phyloP scores from a whole-genome alignment of 2,329 filamentous ascomycete species.

The Sporothrix pseudoabietina region DNA sequence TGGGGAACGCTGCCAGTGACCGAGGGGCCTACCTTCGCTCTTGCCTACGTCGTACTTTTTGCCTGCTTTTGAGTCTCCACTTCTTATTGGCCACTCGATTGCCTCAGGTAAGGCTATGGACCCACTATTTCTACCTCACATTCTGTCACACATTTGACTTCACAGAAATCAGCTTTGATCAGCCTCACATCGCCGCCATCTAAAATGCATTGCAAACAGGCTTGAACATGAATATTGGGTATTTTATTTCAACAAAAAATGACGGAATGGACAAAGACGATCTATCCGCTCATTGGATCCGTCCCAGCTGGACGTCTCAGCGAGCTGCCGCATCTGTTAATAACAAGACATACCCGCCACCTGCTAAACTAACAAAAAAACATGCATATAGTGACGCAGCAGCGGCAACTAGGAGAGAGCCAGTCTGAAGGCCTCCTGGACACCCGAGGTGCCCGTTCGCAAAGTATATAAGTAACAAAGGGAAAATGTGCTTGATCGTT shows the following conservation, averaged over 20 bases:
- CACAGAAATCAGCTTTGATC: neutral
- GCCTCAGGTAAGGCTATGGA: neutral
- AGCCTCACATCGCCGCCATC: neutral
- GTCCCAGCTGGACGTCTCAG: neutral
- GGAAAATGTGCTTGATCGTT: constrained; percentile 12
- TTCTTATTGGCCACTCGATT: constrained; percentile 10
- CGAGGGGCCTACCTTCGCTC: constrained; percentile 13
- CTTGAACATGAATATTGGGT: constrained; percentile 9
- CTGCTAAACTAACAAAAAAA: constrained; percentile 1
- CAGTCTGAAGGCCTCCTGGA: neutral
- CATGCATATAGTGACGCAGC: constrained; percentile 4
- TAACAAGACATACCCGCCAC: neutral
- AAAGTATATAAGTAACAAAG: constrained; percentile 6
- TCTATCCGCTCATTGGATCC: neutral
- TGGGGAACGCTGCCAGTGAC: constrained; percentile 29
- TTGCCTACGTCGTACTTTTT: neutral
- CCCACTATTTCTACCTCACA: neutral
- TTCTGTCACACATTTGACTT: neutral
- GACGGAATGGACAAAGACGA: neutral
- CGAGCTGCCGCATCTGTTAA: neutral
- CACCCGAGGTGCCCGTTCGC: neutral
- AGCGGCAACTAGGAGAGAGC: neutral
- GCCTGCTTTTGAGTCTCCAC: neutral
- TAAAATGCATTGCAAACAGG: neutral
- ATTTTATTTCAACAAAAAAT: constrained; percentile 21